Percentiles rank a stretch among this genome's conserved stretches.
Evolutionary conservation across 345 rosid genomes (phyloP).

Genomic region (Raphanus raphanistrum): DNA sequence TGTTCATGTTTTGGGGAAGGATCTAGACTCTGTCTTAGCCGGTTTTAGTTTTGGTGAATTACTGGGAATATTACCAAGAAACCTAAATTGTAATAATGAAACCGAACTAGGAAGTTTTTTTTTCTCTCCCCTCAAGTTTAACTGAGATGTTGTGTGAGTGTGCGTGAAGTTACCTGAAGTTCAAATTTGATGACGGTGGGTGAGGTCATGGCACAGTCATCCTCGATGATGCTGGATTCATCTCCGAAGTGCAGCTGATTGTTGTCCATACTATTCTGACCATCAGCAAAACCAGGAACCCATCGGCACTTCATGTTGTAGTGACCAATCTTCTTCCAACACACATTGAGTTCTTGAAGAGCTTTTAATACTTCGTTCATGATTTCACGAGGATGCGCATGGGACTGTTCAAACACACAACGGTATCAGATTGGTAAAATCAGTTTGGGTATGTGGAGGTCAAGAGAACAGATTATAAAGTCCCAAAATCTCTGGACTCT

Average conservation of each 20-base stretch:
- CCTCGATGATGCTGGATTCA: slow-evolving; percentile 64
- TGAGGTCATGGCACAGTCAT: slow-evolving; percentile 46
- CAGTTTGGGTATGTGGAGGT: background rate
- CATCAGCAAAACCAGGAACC: slow-evolving; percentile 59
- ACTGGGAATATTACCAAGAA: background rate
- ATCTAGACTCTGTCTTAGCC: slow-evolving; percentile 14
- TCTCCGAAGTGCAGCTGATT: slow-evolving; percentile 45
- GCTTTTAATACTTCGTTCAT: slow-evolving; percentile 85
- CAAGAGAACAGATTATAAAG: background rate
- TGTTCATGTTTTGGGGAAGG: background rate
- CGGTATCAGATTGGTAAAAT: background rate
- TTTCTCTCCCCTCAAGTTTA: background rate
- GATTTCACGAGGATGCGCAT: slow-evolving; percentile 86
- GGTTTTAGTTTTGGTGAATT: slow-evolving; percentile 6
- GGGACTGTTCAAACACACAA: slow-evolving; percentile 54
- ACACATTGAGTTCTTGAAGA: slow-evolving; percentile 80
- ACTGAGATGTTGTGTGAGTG: background rate
- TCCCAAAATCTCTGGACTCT: background rate
- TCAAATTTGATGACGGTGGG: slow-evolving; percentile 80
- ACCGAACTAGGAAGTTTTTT: background rate
- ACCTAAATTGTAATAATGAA: slow-evolving; percentile 1
- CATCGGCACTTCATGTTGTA: slow-evolving; percentile 98
- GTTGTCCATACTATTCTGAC: slow-evolving; percentile 34
- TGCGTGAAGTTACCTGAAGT: slow-evolving; percentile 64
- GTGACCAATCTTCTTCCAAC: slow-evolving; percentile 97